Evolutionary conservation across 2,329 filamentous ascomycete genomes (phyloP), one percentile per base, ranked within the genome.

Genomic region (Trichoderma sp.): DNA sequence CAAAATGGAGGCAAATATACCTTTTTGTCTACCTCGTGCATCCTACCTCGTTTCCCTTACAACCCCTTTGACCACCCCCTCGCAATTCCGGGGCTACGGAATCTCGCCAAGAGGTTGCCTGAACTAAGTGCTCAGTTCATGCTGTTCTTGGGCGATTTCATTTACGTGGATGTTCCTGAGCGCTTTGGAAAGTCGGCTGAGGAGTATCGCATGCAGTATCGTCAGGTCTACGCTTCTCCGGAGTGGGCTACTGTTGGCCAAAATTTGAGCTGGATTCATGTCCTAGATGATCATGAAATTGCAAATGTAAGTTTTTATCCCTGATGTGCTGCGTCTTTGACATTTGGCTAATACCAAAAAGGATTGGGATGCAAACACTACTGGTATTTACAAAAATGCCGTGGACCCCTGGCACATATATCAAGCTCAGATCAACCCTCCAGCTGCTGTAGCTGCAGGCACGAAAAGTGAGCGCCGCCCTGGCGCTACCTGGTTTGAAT

Each of bases 251-350:
- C 88, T 0, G 89, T 92, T 13, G 89, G 89, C 0, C 85, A 91
- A 73, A 90, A 93, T 67, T 83, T 98, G n/a, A 96, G 94, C 74
- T 99, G 96, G 96, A 93, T 98, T 55, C 96, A 99, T 76, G 94
- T 97, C 2, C 87, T 97, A 7, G 96, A 99, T 76, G 96, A 99
- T 77, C 96, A 99, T 75, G 96, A 99, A 77, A 97, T 99, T 71
- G 87, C 87, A 5, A 98, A 99, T 74, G 96, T 98, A 80, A 98
- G 68, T 68, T 70, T 49, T 21, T 3, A 5, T 14, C 11, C 39
- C 28, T 43, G 18, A 21, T 21, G 21, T 14, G 1, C 30, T 32
- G 10, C 39, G 28, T 30, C 16, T 37, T 52, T 30, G 8, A 43
- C 49, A n/a, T n/a, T 55, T 43, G 43, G 61, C 61, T 24, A n/a